Conservation (phyloP, 2,329 filamentous ascomycete species). For the Colletotrichum tropicicola region DNA sequence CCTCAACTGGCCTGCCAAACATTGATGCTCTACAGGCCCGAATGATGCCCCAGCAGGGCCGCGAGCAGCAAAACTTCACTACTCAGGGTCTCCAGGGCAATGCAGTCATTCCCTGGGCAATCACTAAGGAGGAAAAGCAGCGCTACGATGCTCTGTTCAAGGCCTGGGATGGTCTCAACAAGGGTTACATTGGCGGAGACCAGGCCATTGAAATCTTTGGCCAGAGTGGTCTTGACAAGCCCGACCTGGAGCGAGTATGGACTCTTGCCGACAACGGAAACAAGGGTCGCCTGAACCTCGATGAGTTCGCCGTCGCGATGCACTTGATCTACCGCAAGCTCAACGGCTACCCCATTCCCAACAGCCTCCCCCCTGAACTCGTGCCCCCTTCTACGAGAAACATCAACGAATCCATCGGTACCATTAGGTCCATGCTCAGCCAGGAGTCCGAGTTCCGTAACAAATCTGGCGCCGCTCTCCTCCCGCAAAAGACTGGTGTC, state of each 20-base stretch:
- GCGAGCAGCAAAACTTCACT: slow-evolving; percentile 84
- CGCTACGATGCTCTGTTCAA: slow-evolving; percentile 95
- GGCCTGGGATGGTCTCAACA: slow-evolving; percentile 94
- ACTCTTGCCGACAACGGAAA: slow-evolving; percentile 94
- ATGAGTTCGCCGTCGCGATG: slow-evolving; percentile 99
- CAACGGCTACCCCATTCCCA: slow-evolving; percentile 93
- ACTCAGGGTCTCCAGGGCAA: slow-evolving; percentile 90
- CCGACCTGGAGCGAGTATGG: slow-evolving; percentile 92
- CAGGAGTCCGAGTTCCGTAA: slow-evolving; percentile 92
- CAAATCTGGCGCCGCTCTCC: slow-evolving; percentile 85
- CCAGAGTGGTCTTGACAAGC: slow-evolving; percentile 91
- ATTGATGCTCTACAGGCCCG: slow-evolving; percentile 91
- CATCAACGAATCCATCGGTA: slow-evolving; percentile 90
- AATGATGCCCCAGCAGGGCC: slow-evolving; percentile 97
- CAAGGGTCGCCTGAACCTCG: slow-evolving; percentile 91
- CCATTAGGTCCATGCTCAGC: slow-evolving; percentile 88
- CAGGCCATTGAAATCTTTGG: slow-evolving; percentile 97
- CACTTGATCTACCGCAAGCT: slow-evolving; percentile 98
- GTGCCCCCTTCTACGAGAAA: slow-evolving; percentile 95
- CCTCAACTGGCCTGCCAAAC: slow-evolving; percentile 87
- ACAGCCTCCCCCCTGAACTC: slow-evolving; percentile 87
- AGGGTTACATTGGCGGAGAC: slow-evolving; percentile 90
- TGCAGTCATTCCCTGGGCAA: slow-evolving; percentile 96
- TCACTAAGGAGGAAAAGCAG: slow-evolving; percentile 98
- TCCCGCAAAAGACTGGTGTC: slow-evolving; percentile 97